Percentiles rank a stretch among this genome's conserved stretches.
These are phyloP conservation scores for Typha latifolia DNA, from an alignment of 176 grass and related monocot genomes.

Conservation along the genomic window DNA sequence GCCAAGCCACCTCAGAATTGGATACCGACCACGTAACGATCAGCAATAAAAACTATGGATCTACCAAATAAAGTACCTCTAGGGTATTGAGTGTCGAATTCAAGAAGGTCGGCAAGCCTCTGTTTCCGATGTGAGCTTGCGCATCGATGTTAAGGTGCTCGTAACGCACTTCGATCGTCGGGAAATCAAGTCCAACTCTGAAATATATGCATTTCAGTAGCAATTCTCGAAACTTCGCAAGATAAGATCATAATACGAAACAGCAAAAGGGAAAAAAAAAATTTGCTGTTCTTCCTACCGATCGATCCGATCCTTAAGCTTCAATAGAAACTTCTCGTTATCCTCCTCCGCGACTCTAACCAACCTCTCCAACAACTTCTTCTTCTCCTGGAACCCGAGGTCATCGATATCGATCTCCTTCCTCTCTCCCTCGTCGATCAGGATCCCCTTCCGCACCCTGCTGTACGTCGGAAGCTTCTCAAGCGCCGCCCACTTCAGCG, in stretches of 20 bases:
- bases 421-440: slow-evolving; percentile 49
- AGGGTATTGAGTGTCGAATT: slow-evolving; percentile 53
- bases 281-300: slow-evolving; percentile 8
- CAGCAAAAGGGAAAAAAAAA: no score
- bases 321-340: slow-evolving; percentile 43
- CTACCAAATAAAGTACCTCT: slow-evolving; percentile 30
- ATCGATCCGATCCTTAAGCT: slow-evolving; percentile 53
- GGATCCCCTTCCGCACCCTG: slow-evolving; percentile 38
- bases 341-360: slow-evolving; percentile 37
- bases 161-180: slow-evolving; percentile 61
- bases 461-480: slow-evolving; percentile 63
- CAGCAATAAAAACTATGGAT: background rate
- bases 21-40: background rate
- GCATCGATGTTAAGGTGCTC: slow-evolving; percentile 51
- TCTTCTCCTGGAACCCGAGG: slow-evolving; percentile 33
- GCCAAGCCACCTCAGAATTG: background rate
- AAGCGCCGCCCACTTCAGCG: slow-evolving; percentile 58
- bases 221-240: background rate
- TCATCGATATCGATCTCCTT: slow-evolving; percentile 41
- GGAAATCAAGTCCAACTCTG: slow-evolving; percentile 61
- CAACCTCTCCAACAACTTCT: slow-evolving; percentile 42
- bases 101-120: slow-evolving; percentile 50
- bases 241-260: background rate
- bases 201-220: background rate
- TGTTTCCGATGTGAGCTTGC: slow-evolving; percentile 46